Base-by-base conservation (phyloP, 495 filamentous ascomycete genomes). In the Trichoderma asperelloides region DNA sequence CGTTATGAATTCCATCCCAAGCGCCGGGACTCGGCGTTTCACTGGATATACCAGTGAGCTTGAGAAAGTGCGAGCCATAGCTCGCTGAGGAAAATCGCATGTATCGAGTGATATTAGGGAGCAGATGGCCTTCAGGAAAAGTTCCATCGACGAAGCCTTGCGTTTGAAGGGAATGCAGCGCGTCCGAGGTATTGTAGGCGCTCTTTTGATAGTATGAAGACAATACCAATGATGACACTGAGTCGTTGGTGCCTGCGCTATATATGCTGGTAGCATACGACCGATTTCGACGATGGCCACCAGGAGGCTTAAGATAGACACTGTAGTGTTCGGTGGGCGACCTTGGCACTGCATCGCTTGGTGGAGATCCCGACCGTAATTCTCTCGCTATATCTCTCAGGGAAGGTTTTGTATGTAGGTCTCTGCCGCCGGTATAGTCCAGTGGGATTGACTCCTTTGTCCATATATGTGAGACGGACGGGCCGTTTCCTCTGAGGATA, bases 31-130 rank as follows among this genome's bases (percentile, higher is more conserved):
- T 76, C 21, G 81, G 81, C 55, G 82, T 79, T n/a, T 77, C 74
- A 63, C 78, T 81, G 30, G 74, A 74, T 63, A 91, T 85, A 4
- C 90, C 90, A 81, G 92, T 85, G 18, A 91, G 78, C 47, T 86
- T 83, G 30, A 92, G 80, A 30, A 92, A 91, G 68, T 81, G 86
- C 3, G 88, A 82, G 0, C 90, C 90, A 67, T 93, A 93, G 0
- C 88, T 87, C 0, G 90, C 90, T 15, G 89, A 91, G 0, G 90
- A 85, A 73, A 91, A 93, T 0, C 89, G 88, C 76, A 88, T 88
- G 71, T 90, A 93, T 41, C 90, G 84, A 21, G 87, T 80, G 18
- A 92, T 85, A 71, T 92, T 93, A 47, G 84, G 83, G 2, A 90
- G 78, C 51, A 93, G 81, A 70, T 90, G 88, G 62, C 82, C 78